Conservation (phyloP, 2,329 filamentous ascomycete species). For the Sporothrix dimorphospora region DNA sequence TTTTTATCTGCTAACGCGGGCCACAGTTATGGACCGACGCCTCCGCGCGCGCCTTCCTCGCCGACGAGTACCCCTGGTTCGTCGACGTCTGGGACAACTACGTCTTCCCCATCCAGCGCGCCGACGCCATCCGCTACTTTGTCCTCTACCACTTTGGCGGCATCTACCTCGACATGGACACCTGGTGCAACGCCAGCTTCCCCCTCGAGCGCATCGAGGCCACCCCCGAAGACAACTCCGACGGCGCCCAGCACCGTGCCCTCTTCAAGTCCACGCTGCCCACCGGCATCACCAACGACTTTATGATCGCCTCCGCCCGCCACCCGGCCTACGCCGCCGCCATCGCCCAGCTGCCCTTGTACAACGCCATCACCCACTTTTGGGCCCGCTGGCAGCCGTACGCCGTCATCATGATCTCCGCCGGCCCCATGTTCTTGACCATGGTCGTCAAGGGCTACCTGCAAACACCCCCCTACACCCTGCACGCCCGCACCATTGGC, state of each 20-base stretch:
- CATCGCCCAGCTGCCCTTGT: slow-evolving; percentile 64
- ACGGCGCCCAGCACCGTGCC: slow-evolving; percentile 18
- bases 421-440: slow-evolving; percentile 75
- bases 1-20: neutral
- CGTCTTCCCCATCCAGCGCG: slow-evolving; percentile 73
- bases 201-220: slow-evolving; percentile 39
- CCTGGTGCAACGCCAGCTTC: slow-evolving; percentile 37
- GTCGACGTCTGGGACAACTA: slow-evolving; percentile 74
- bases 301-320: slow-evolving; percentile 71
- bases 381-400: slow-evolving; percentile 68
- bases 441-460: slow-evolving; percentile 55
- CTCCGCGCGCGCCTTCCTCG: slow-evolving; percentile 70
- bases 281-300: slow-evolving; percentile 80
- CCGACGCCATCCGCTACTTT: slow-evolving; percentile 80
- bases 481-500: slow-evolving; percentile 38
- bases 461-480: slow-evolving; percentile 39
- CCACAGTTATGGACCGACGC: slow-evolving; percentile 74
- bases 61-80: slow-evolving; percentile 76
- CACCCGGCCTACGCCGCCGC: slow-evolving; percentile 76
- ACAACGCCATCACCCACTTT: slow-evolving; percentile 62
- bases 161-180: slow-evolving; percentile 79
- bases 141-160: slow-evolving; percentile 76
- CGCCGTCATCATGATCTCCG: slow-evolving; percentile 79
- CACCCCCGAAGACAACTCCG: slow-evolving; percentile 4
- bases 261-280: slow-evolving; percentile 57